Base-by-base conservation (phyloP, 2,329 filamentous ascomycete species). In the Rugonectria rugulosa region DNA sequence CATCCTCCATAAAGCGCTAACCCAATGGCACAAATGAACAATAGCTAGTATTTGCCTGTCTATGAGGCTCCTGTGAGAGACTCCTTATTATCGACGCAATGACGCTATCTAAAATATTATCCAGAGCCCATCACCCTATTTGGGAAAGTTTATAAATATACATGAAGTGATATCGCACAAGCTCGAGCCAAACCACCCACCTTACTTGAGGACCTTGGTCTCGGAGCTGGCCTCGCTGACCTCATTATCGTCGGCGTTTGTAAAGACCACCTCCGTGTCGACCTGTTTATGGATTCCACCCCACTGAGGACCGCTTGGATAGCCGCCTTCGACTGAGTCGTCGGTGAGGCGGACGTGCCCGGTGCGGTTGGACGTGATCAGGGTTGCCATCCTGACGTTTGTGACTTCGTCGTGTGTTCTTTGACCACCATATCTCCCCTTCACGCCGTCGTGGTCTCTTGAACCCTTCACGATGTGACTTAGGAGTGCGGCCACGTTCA, bases 391-490 rank as follows among this genome's bases (percentile, higher is more conserved):
- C 8, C 47, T 40, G 2, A 44, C 56, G 15, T 40, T 53, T 2
- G 29, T 27, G 3, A 27, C 2, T 12, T 62, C 56, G 2, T 62
- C 59, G 9, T 45, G 44, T 11, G 24, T 32, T 10, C 26, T 53
- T 12, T 32, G 26, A 27, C 29, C 31, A 8, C n/a, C n/a, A n/a
- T 57, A 54, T 44, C 43, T 27, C 2, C 20, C 14, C 4, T 44
- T 38, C 14, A 29, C 32, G 15, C 29, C 20, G 10, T 51, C 38
- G 2, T 31, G 34, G 3, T 62, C 47, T 6, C 34, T 46, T 12
- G 60, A 48, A 2, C 37, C 43, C 53, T 57, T 62, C 7, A 63
- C 60, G 6, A 63, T 63, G 5, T 63, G 60, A 1, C 59, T 49
- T 0, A 63, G 37, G 5, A 55, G 52, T 2, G 46, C 45, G 10